Evolutionary conservation across 1,284 basidiomycete species (phyloP).

Genomic region (Tausonia pullulans): DNA sequence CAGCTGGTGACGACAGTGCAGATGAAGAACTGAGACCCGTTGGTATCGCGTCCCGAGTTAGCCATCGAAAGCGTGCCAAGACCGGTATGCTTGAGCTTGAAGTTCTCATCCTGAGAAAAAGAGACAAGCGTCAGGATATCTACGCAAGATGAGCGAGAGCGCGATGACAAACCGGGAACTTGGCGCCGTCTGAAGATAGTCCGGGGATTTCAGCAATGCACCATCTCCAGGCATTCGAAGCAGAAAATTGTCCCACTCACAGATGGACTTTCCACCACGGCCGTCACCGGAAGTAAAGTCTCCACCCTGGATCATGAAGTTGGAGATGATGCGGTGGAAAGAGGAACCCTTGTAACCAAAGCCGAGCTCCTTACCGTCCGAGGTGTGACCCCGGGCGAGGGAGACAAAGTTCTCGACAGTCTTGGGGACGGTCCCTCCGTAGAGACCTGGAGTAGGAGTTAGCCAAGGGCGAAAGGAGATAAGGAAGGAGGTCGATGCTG

Average conservation of each 20-base stretch:
- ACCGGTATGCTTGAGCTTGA: constrained; percentile 76
- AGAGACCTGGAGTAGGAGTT: constrained; percentile 31
- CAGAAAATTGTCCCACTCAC: background rate
- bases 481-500: constrained; percentile 20
- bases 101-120: constrained; percentile 54
- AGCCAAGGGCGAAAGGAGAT: too few species aligned
- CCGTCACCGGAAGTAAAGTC: constrained; percentile 57
- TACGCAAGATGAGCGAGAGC: too few species aligned
- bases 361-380: constrained; percentile 61
- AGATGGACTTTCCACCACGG: constrained; percentile 45
- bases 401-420: constrained; percentile 48
- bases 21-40: constrained; percentile 55
- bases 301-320: constrained; percentile 43
- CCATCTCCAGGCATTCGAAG: too few species aligned
- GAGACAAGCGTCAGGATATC: too few species aligned
- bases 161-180: constrained; percentile 31
- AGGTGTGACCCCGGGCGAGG: constrained; percentile 59
- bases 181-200: constrained; percentile 21
- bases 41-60: constrained; percentile 51
- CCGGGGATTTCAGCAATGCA: too few species aligned
- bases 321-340: constrained; percentile 49
- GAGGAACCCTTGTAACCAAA: constrained; percentile 57
- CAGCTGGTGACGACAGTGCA: constrained; percentile 85
- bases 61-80: constrained; percentile 67
- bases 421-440: constrained; percentile 16